Evolutionary conservation across 192 early-diverging fungal genomes (phyloP), one percentile per base, ranked within the genome.

Genomic region (Radiomyces spectabilis): DNA sequence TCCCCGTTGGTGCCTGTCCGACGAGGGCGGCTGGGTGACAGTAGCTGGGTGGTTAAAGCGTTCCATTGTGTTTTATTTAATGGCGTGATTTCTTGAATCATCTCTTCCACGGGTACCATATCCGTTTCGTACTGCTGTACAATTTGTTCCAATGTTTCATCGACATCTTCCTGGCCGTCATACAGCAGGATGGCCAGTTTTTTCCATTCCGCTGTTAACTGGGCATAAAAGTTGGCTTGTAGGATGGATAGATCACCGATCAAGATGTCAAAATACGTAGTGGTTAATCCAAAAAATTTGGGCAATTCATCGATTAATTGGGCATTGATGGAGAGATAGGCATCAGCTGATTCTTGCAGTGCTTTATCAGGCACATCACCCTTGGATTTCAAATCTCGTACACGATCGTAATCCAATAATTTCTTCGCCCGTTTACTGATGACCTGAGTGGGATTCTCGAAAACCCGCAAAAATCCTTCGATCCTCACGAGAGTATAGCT

Each of bases 401-500:
- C 83, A n/a, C 83, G 65, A 50, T 89, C 86, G 59, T 81, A 83
- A 55, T 91, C 88, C n/a, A 91, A 50, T 34, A 81, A 53, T 53
- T 91, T 91, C 41, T 79, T 65, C 2, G 82, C 81, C 3, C 88
- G 66, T 52, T 91, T 91, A 46, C 79, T 79, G 65, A 91, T 87
- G 5, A 91, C 75, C 30, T 83, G 71, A 15, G 71, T 63, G 3
- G 86, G 88, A 5, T 75, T 80, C 38, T 78, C 74, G 53, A 86
- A 80, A 9, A 71, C 51, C 26, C 59, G 68, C 19, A 83, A 29
- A 33, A 75, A 72, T 12, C 29, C 64, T 25, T 79, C 80, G 35
- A 83, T 70, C 1, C 45, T 41, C 10, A 34, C 32, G 26, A 45
- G 55, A 3, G 49, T 53, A 30, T 46, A 47, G 2, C 35, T 44